phyloP scores from a whole-genome alignment of 176 grass and related monocot species.

The Themeda triandra region DNA sequence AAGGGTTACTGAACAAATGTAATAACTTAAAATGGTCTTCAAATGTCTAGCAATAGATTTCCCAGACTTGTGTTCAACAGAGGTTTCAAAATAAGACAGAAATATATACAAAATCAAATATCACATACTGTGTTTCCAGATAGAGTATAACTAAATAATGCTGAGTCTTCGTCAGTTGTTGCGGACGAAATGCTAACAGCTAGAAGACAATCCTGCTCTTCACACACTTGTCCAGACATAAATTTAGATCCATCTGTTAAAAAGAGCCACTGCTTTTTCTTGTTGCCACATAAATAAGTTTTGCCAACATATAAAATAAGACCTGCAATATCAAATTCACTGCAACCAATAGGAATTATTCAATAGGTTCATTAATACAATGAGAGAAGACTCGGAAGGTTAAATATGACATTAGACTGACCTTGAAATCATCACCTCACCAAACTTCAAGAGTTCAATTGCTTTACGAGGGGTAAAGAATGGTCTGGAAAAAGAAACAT shows the following conservation, averaged over 20 bases:
- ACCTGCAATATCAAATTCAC: conserved; percentile 92
- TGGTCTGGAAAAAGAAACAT: conserved; percentile 51
- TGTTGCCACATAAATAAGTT: conserved; percentile 55
- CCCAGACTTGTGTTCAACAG: not conserved
- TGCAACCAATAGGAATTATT: conserved; percentile 43
- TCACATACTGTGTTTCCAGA: conserved; percentile 70
- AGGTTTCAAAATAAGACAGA: conserved; percentile 12
- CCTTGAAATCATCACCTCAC: conserved; percentile 79
- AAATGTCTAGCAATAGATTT: not conserved
- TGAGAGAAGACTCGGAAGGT: not conserved
- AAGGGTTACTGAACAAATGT: conserved; percentile 22
- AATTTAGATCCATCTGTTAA: conserved; percentile 71
- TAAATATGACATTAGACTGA: conserved; percentile 32
- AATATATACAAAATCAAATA: conserved; percentile 11
- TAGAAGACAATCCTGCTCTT: conserved; percentile 61
- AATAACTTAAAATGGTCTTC: not conserved
- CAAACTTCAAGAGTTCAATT: conserved; percentile 68
- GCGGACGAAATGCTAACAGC: conserved; percentile 68
- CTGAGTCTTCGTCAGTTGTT: conserved; percentile 41
- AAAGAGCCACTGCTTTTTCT: conserved; percentile 94
- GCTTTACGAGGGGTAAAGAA: conserved; percentile 80
- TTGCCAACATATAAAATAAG: conserved; percentile 73
- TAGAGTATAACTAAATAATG: conserved; percentile 62
- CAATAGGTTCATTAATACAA: conserved; percentile 9
- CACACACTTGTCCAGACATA: conserved; percentile 28